Conservation (phyloP, 495 filamentous ascomycete genomes). For the Monascus purpureus region DNA sequence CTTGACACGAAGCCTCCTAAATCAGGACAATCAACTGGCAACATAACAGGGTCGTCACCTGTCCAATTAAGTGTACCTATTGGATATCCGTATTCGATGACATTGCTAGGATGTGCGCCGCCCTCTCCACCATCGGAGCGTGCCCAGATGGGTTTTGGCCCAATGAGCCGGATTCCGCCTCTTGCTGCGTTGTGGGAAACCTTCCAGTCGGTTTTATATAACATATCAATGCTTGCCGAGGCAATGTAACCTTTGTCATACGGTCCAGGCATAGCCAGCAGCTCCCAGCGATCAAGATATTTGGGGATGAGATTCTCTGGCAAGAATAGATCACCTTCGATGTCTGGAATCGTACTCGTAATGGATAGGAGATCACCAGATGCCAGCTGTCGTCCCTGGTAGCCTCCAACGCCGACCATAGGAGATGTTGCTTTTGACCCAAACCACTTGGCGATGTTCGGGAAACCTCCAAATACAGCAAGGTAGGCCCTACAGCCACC, state of each 20-base stretch:
- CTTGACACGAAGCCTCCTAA: slow-evolving; percentile 44
- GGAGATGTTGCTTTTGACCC: slow-evolving; percentile 45
- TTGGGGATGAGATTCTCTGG: slow-evolving; percentile 26
- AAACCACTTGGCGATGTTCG: slow-evolving; percentile 39
- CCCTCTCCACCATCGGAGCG: slow-evolving; percentile 44
- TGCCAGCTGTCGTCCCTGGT: slow-evolving; percentile 39
- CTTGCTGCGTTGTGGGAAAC: slow-evolving; percentile 45
- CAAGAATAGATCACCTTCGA: slow-evolving; percentile 12
- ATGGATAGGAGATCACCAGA: slow-evolving; percentile 37
- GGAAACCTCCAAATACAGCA: slow-evolving; percentile 44
- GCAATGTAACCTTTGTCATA: slow-evolving; percentile 42
- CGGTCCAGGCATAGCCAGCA: slow-evolving; percentile 42
- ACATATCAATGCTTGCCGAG: slow-evolving; percentile 36
- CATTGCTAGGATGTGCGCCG: slow-evolving; percentile 44
- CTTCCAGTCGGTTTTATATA: slow-evolving; percentile 42
- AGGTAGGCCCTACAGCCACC: slow-evolving; percentile 43
- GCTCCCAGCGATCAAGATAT: slow-evolving; percentile 31
- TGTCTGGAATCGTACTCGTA: slow-evolving; percentile 13
- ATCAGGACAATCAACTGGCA: slow-evolving; percentile 43
- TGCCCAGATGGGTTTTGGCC: slow-evolving; percentile 41
- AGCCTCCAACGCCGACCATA: slow-evolving; percentile 41
- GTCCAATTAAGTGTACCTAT: slow-evolving; percentile 42
- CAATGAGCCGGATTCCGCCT: slow-evolving; percentile 42
- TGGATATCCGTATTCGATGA: slow-evolving; percentile 46
- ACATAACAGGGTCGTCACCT: slow-evolving; percentile 43